Evolutionary conservation across 805 yeast genomes (phyloP).

Genomic region (Cyberlindnera maclurae): DNA sequence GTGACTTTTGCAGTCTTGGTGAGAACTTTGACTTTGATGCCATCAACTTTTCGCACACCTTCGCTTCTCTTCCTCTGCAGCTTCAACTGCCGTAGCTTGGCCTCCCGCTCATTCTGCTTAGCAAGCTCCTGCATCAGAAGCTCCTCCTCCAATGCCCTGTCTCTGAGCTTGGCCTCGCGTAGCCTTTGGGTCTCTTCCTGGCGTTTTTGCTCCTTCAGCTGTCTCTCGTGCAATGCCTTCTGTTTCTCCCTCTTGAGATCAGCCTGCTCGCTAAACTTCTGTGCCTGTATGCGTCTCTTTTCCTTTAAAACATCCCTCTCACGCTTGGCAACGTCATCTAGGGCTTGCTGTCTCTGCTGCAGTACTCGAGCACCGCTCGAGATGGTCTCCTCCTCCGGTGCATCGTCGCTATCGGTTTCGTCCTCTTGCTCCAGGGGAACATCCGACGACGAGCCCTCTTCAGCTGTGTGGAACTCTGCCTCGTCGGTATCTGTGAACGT

Average conservation of each 20-base stretch:
- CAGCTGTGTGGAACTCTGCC: constrained; percentile 11
- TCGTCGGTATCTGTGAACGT: constrained; percentile 21
- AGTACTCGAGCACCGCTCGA: constrained; percentile 16
- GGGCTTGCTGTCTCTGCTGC: constrained; percentile 19
- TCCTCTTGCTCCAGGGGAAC: constrained; percentile 2
- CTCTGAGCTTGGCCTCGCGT: constrained; percentile 10
- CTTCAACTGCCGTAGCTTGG: constrained; percentile 12
- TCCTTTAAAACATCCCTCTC: constrained; percentile 20
- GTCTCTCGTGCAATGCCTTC: constrained; percentile 14
- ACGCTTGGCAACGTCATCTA: constrained; percentile 23
- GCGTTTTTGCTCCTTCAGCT: constrained; percentile 14
- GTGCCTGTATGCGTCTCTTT: constrained; percentile 23
- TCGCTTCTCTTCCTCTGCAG: constrained; percentile 5
- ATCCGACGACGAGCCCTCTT: constrained; percentile 13
- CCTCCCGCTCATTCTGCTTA: constrained; percentile 12
- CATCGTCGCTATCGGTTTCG: constrained; percentile 32
- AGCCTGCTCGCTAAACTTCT: constrained; percentile 19
- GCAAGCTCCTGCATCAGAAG: constrained; percentile 10
- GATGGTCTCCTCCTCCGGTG: constrained; percentile 44
- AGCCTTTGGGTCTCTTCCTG: constrained; percentile 13
- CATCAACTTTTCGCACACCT: constrained; percentile 18
- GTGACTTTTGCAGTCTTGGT: constrained; percentile 4
- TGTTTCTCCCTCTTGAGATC: constrained; percentile 17
- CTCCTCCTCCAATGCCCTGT: constrained; percentile 16
- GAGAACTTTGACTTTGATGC: constrained; percentile 18